Evolutionary conservation across 1,139 yeast species (phyloP).

Genomic region (Yamadazyma membranifaciens): DNA sequence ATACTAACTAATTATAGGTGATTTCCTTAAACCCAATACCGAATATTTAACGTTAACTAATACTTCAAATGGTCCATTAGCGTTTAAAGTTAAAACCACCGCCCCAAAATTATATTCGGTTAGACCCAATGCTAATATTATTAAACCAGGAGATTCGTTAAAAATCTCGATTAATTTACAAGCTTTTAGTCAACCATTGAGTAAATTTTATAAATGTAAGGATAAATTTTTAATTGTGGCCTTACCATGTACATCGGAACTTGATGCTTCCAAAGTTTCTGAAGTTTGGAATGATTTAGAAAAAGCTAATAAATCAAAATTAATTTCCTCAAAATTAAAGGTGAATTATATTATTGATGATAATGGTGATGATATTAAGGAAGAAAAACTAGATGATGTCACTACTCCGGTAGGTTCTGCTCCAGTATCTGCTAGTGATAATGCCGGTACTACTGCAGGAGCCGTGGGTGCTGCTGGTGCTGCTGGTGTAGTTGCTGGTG

Average conservation of each 20-base stretch:
- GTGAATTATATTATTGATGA: constrained; percentile 58
- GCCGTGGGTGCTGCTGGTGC: constrained; percentile 18
- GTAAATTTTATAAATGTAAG: constrained; percentile 71
- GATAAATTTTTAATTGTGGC: constrained; percentile 92
- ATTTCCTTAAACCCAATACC: constrained; percentile 72
- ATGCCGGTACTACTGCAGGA: too few species aligned
- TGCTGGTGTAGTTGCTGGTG: constrained; percentile 6
- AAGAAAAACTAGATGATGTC: constrained; percentile 12
- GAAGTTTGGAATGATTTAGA: constrained; percentile 75
- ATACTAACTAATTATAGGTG: constrained; percentile 33
- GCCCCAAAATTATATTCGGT: constrained; percentile 97
- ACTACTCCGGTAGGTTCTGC: constrained; percentile 11
- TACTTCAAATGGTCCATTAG: constrained; percentile 59
- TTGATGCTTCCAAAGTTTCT: constrained; percentile 57
- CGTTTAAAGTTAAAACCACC: constrained; percentile 96
- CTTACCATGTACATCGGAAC: constrained; percentile 66
- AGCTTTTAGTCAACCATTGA: constrained; percentile 76
- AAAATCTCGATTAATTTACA: constrained; percentile 83
- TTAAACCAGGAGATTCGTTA: constrained; percentile 70
- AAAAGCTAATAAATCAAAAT: constrained; percentile 54
- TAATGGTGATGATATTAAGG: constrained; percentile 18
- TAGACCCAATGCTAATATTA: constrained; percentile 86
- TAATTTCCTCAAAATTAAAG: constrained; percentile 73
- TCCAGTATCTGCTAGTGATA: constrained; percentile 7
- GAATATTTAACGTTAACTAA: constrained; percentile 69